A percentile compares a stretch with the other conserved stretches of the same genome.
phyloP scores from a whole-genome alignment of 2,329 filamentous ascomycete genomes.

The Purpureocillium takamizusanense region DNA sequence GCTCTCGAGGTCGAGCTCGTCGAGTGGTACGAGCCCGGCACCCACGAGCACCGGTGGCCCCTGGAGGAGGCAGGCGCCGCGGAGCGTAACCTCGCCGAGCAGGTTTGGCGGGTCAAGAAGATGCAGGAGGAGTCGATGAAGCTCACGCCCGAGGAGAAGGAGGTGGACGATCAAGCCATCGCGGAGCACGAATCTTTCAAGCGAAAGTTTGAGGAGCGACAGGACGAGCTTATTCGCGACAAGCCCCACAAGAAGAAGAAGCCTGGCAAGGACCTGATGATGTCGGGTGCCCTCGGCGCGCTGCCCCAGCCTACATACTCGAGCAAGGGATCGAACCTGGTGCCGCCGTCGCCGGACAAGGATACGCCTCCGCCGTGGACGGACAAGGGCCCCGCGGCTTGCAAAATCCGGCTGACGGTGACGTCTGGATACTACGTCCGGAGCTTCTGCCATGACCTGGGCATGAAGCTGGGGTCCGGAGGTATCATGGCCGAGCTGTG shows the following conservation, averaged over 20 bases:
- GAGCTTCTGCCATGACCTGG: conserved; percentile 86
- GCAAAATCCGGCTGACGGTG: conserved; percentile 79
- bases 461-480: conserved; percentile 69
- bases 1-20: conserved; percentile 70
- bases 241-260: conserved; percentile 26
- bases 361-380: conserved; percentile 47
- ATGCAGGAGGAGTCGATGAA: conserved; percentile 40
- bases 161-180: conserved; percentile 44
- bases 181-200: conserved; percentile 49
- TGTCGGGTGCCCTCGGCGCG: conserved; percentile 49
- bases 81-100: conserved; percentile 69
- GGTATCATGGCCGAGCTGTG: conserved; percentile 80
- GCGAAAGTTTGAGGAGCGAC: conserved; percentile 47
- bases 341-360: conserved; percentile 36
- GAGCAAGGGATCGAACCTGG: conserved; percentile 40
- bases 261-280: conserved; percentile 29
- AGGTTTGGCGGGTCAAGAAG: conserved; percentile 55
- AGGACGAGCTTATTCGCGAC: conserved; percentile 48
- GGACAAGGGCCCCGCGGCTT: conserved; percentile 63
- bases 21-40: conserved; percentile 77
- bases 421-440: conserved; percentile 96
- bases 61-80: conserved; percentile 65
- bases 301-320: conserved; percentile 33
- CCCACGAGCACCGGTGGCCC: conserved; percentile 73
- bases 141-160: conserved; percentile 44